A percentile compares a stretch with the other conserved stretches of the same genome.
Evolutionary conservation across 169 alveolate species (phyloP).

Genomic region (Plasmodium inui): DNA sequence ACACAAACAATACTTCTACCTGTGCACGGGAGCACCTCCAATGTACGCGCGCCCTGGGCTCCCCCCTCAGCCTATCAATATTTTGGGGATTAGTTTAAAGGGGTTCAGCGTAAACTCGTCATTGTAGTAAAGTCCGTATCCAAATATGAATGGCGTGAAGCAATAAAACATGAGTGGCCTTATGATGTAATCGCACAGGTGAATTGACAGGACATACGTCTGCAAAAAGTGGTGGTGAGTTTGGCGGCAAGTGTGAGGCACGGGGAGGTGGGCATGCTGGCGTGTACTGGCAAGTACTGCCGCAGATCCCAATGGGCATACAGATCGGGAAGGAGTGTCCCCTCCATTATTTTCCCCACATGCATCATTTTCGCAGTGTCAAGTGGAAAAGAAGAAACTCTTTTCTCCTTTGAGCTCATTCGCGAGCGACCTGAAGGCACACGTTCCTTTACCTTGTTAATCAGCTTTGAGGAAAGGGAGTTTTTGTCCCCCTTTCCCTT

Average conservation of each 20-base stretch:
- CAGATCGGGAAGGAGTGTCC: not conserved
- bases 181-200: conserved; percentile 36
- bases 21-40: not conserved
- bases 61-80: conserved; percentile 42
- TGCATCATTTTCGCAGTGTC: not conserved
- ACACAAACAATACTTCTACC: not conserved
- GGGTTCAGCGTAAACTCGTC: conserved; percentile 69
- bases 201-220: conserved; percentile 29
- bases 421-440: not conserved
- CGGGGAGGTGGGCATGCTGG: not conserved
- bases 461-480: conserved; percentile 15
- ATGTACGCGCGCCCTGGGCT: not conserved
- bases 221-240: not conserved
- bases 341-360: not conserved
- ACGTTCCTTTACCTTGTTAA: conserved; percentile 22
- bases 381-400: not conserved
- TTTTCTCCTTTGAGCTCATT: not conserved
- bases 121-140: conserved; percentile 64
- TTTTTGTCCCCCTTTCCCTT: not conserved
- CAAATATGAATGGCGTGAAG: conserved; percentile 73
- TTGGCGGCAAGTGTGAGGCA: not conserved
- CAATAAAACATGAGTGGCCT: conserved; percentile 64
- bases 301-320: not conserved
- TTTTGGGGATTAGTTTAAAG: conserved; percentile 56
- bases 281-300: not conserved